phyloP scores from a whole-genome alignment of 2,329 filamentous ascomycete species.

The Aspergillus calidoustus region DNA sequence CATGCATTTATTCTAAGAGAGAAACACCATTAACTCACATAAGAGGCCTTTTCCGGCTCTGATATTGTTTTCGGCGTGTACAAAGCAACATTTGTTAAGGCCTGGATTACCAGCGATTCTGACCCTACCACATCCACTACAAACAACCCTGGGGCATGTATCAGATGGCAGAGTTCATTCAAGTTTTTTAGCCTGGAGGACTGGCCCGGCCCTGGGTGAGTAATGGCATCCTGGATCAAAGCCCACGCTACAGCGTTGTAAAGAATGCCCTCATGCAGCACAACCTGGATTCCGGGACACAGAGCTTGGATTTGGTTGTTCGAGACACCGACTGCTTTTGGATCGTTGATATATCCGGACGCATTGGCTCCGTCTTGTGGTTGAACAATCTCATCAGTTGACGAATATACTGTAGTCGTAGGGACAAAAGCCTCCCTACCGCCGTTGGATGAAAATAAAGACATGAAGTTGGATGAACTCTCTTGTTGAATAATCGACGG shows the following conservation, averaged over 20 bases:
- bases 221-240: slow-evolving; percentile 55
- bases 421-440: slow-evolving; percentile 58
- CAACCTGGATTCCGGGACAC: slow-evolving; percentile 47
- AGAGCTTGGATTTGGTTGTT: slow-evolving; percentile 56
- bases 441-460: slow-evolving; percentile 46
- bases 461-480: slow-evolving; percentile 23
- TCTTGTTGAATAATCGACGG: slow-evolving; percentile 49
- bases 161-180: slow-evolving; percentile 43
- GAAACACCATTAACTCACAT: too few relatives aligned
- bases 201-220: slow-evolving; percentile 51
- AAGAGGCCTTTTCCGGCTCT: too few relatives aligned
- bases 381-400: slow-evolving; percentile 57
- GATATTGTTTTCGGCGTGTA: too few relatives aligned
- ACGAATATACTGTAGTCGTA: slow-evolving; percentile 49
- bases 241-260: slow-evolving; percentile 52
- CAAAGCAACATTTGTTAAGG: too few relatives aligned
- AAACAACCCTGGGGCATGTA: slow-evolving; percentile 28
- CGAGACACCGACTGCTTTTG: slow-evolving; percentile 51
- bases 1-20: too few relatives aligned
- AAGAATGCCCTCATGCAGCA: slow-evolving; percentile 57
- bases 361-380: slow-evolving; percentile 50
- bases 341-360: slow-evolving; percentile 46
- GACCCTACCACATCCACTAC: slow-evolving; percentile 53
- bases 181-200: slow-evolving; percentile 47
- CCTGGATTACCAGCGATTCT: slow-evolving; percentile 35